Evolutionary conservation across 441 rosid species (phyloP).

Genomic region (Theobroma grandiflorum): DNA sequence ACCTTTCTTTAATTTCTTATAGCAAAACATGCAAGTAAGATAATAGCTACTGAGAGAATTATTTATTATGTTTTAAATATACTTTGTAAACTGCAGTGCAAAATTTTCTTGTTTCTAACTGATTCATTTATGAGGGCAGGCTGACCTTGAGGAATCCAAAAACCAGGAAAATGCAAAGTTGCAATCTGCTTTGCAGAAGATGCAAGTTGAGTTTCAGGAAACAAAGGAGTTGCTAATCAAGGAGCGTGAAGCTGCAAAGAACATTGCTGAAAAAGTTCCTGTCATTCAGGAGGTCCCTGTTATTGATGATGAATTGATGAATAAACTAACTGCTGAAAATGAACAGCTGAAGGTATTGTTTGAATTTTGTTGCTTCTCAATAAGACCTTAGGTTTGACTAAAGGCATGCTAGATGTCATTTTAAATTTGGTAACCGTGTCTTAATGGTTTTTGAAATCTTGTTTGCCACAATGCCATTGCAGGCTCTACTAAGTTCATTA

Average conservation of each 20-base stretch:
- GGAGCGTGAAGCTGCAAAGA: conserved; percentile 55
- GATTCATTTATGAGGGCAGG: conserved; percentile 46
- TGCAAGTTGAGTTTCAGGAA: conserved; percentile 59
- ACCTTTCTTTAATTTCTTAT: background rate
- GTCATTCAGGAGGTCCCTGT: conserved; percentile 57
- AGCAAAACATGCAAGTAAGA: background rate
- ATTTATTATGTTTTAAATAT: background rate
- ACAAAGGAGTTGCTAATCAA: conserved; percentile 52
- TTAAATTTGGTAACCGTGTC: background rate
- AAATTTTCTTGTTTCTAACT: conserved; percentile 20
- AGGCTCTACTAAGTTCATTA: conserved; percentile 80
- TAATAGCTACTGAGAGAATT: conserved; percentile 4
- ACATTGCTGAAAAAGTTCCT: conserved; percentile 46
- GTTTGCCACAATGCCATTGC: conserved; percentile 32
- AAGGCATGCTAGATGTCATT: conserved; percentile 14
- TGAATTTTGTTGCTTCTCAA: conserved; percentile 26
- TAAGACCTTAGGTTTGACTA: background rate
- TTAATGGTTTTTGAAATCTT: conserved; percentile 24
- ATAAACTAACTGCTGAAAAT: conserved; percentile 78
- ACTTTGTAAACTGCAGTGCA: conserved; percentile 1
- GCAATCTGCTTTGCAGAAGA: conserved; percentile 72
- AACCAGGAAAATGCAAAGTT: conserved; percentile 73
- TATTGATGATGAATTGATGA: conserved; percentile 58
- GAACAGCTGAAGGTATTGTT: conserved; percentile 78
- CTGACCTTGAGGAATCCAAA: conserved; percentile 76